phyloP scores from a whole-genome alignment of 192 early-diverging fungal species.

The Mortierella antarctica region DNA sequence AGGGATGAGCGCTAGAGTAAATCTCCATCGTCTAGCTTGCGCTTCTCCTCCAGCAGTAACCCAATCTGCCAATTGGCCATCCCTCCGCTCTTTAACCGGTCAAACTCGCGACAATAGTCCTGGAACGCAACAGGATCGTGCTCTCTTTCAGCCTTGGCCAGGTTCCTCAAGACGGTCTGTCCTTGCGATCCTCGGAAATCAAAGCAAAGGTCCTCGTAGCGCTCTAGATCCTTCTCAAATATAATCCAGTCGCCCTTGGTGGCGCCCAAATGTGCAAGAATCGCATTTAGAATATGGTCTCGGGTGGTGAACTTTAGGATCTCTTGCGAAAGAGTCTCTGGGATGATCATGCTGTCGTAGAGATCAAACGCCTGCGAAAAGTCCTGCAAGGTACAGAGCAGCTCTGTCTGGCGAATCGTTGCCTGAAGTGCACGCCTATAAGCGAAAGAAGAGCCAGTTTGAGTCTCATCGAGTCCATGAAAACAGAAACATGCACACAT shows the following conservation, averaged over 20 bases:
- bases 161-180: background rate
- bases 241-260: conserved; percentile 36
- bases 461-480: background rate
- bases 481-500: too few relatives aligned
- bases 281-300: conserved; percentile 39
- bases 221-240: conserved; percentile 21
- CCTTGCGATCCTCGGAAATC: conserved; percentile 26
- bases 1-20: background rate
- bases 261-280: conserved; percentile 39
- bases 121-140: conserved; percentile 31
- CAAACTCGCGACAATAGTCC: conserved; percentile 28
- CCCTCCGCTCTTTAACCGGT: conserved; percentile 15
- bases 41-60: conserved; percentile 32
- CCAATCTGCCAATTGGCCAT: conserved; percentile 48
- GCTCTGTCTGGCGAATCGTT: conserved; percentile 23
- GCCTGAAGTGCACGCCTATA: conserved; percentile 34
- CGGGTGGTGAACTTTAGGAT: conserved; percentile 37
- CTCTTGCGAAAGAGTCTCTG: conserved; percentile 35
- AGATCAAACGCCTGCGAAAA: conserved; percentile 16
- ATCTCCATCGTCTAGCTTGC: conserved; percentile 25
- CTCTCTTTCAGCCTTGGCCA: conserved; percentile 38
- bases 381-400: conserved; percentile 15
- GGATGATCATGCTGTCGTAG: conserved; percentile 42
- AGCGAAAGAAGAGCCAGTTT: background rate
- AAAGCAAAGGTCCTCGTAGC: conserved; percentile 24